Evolutionary conservation across 2,329 filamentous ascomycete species (phyloP), one percentile per base, ranked within the genome.

Genomic region (Cryphonectria nitschkei): DNA sequence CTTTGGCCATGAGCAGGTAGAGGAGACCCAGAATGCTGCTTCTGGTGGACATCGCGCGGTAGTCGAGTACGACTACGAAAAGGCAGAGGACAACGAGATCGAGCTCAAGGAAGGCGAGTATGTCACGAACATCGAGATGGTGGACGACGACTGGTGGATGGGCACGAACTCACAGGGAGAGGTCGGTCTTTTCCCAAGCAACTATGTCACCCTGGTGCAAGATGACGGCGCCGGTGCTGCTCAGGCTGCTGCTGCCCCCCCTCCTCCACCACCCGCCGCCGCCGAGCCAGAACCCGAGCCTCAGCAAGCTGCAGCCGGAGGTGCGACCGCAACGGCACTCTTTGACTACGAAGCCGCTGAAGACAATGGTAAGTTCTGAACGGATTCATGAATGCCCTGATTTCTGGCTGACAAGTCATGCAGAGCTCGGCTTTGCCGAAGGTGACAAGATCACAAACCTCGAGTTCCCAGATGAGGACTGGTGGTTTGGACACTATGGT

Each of bases 111-210:
- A 99, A 82, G 95, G 95, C 73, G 93, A 98, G 77, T 89, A 91
- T 74, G 92, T 99, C 52, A 94, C 88, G 34, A 92, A 97, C 79
- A 97, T 99, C 77, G 94, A 98, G 74, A 97, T 97, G 93, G 94
- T 99, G 2, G 96, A 98, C 76, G 92, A 97, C 67, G 95, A 99
- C 79, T 99, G 96, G 96, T 99, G 96, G 96, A 92, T 97, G 88
- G 96, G 97, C 60, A 93, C 92, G 75, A 99, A 98, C 83, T 84
- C 87, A 32, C 86, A 85, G 73, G 96, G 96, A 76, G 94, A 98
- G 81, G 91, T 86, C 71, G 96, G 96, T 64, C 86, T 99, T 50
- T 98, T 99, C 86, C 96, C 70, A 6, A 96, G 93, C 83, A 98
- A 98, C 85, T 99, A 99, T 75, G 95, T 99, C 68, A 94, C 97